Evolutionary conservation across 257 asterid genomes (phyloP).

Genomic region (Petunia secreta): DNA sequence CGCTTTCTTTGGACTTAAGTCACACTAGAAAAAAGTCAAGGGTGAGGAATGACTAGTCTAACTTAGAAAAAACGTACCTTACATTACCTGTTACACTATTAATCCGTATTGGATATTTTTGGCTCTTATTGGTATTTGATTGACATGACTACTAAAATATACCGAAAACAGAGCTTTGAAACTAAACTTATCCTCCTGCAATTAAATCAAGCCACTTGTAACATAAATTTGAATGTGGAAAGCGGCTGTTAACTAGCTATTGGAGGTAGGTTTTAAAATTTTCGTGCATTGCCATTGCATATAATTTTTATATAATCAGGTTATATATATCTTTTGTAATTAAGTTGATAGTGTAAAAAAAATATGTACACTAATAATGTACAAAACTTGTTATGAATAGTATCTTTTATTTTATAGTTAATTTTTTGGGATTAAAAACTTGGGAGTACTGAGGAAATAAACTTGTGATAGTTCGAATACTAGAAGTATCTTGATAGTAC

Average conservation of each 20-base stretch:
- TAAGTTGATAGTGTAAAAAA: too few relatives aligned
- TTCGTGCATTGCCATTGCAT: too few relatives aligned
- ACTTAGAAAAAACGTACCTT: neutral
- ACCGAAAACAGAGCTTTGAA: neutral
- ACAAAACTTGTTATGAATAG: too few relatives aligned
- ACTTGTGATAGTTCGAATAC: too few relatives aligned
- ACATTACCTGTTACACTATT: neutral
- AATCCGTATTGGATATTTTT: neutral
- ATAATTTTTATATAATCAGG: too few relatives aligned
- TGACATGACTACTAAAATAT: neutral
- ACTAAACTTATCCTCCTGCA: neutral
- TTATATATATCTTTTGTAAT: too few relatives aligned
- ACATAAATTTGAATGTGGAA: neutral
- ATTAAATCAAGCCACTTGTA: conserved; percentile 21
- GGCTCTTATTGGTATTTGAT: neutral
- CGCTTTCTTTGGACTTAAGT: conserved; percentile 25
- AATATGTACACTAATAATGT: too few relatives aligned
- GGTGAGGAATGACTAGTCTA: neutral
- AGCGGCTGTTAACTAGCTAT: neutral
- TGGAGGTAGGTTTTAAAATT: too few relatives aligned
- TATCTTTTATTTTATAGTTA: too few relatives aligned
- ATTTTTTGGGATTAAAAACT: too few relatives aligned
- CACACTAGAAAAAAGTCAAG: neutral
- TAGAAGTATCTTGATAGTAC: too few relatives aligned
- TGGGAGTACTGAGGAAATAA: too few relatives aligned